phyloP scores from a whole-genome alignment of 345 rosid species.

The sweet orange (Citrus sinensis) region DVS_A1.0 CM039166.1:21960501-21961000 shows the following conservation, averaged over 20 bases:
- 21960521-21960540: slow-evolving; percentile 81
- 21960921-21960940: slow-evolving; percentile 89
- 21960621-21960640: slow-evolving; percentile 96
- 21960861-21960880: slow-evolving; percentile 80
- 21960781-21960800: slow-evolving; percentile 81
- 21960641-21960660: slow-evolving; percentile 80
- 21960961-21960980: slow-evolving; percentile 78
- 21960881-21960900: slow-evolving; percentile 63
- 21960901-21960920: slow-evolving; percentile 84
- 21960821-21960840: slow-evolving; percentile 86
- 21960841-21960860: slow-evolving; percentile 85
- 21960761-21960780: slow-evolving; percentile 79
- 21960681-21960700: slow-evolving; percentile 88
- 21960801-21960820: slow-evolving; percentile 88
- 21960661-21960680: slow-evolving; percentile 85
- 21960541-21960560: slow-evolving; percentile 56
- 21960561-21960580: slow-evolving; percentile 79
- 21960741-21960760: slow-evolving; percentile 65
- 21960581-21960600: slow-evolving; percentile 89
- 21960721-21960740: slow-evolving; percentile 92
- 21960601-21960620: slow-evolving; percentile 94
- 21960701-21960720: slow-evolving; percentile 87
- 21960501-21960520: slow-evolving; percentile 62
- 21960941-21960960: slow-evolving; percentile 53
- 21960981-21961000: slow-evolving; percentile 72